These are phyloP conservation scores for Monosporozyma unispora DNA, from an alignment of 805 yeast genomes.

Conservation along the genomic window DNA sequence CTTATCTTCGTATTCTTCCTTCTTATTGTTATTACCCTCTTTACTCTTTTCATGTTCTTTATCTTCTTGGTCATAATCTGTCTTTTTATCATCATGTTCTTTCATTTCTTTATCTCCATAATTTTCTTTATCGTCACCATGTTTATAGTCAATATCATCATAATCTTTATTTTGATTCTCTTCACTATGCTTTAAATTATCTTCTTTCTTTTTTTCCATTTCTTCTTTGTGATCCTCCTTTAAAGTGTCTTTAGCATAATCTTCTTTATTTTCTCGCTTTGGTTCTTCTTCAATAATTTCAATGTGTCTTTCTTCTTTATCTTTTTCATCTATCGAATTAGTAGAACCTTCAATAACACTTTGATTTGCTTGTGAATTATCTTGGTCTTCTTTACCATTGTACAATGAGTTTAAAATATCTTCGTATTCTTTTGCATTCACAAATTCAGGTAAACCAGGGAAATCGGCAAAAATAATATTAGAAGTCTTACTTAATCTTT, in stretches of 20 bases:
- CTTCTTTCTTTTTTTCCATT: neutral
- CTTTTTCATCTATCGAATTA: neutral
- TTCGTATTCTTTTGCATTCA: conserved; percentile 17
- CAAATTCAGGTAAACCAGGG: conserved; percentile 24
- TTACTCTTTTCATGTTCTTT: neutral
- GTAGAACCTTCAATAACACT: neutral
- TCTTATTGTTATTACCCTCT: neutral
- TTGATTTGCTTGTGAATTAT: neutral
- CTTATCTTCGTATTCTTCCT: neutral
- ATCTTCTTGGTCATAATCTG: neutral
- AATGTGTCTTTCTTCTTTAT: neutral
- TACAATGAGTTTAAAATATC: conserved; percentile 1
- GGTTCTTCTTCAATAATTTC: neutral
- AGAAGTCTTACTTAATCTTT: conserved; percentile 15
- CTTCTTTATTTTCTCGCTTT: neutral
- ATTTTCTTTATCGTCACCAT: neutral
- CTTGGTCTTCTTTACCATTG: conserved; percentile 1
- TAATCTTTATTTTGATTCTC: conserved; percentile 2
- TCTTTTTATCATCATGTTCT: neutral
- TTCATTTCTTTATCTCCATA: conserved; percentile 1
- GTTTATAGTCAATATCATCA: neutral
- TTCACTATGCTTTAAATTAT: neutral
- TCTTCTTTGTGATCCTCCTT: neutral
- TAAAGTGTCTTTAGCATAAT: neutral
- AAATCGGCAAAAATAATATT: conserved; percentile 22